A percentile compares a stretch with the other conserved stretches of the same genome.
phyloP scores from a whole-genome alignment of 768 basidiomycete genomes.

The Tephrocybe sp. region DNA sequence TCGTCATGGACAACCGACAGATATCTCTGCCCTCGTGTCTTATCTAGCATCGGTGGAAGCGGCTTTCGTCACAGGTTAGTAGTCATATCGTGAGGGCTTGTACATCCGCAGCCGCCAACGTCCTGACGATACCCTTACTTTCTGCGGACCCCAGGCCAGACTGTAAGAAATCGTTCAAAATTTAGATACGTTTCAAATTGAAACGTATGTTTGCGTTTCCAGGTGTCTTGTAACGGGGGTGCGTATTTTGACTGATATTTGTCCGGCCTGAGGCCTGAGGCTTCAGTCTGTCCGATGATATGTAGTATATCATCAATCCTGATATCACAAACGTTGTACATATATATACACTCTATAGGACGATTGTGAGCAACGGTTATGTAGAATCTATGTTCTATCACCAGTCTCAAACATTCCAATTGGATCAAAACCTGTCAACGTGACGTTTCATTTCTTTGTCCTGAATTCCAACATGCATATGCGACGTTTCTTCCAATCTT shows the following conservation, averaged over 20 bases:
- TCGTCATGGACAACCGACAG: slow-evolving; percentile 20
- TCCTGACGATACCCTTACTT: too few species aligned
- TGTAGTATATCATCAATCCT: too few species aligned
- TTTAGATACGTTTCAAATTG: too few species aligned
- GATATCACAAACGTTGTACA: too few species aligned
- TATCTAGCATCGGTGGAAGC: slow-evolving; percentile 33
- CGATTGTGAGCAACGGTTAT: too few species aligned
- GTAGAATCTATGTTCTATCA: too few species aligned
- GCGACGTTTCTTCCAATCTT: neutral
- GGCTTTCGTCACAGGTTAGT: slow-evolving; percentile 31
- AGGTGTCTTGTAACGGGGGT: slow-evolving; percentile 8
- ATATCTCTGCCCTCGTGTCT: slow-evolving; percentile 35
- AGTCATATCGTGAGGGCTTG: neutral
- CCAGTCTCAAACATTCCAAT: too few species aligned
- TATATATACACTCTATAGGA: too few species aligned
- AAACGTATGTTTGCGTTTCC: too few species aligned
- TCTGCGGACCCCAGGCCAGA: neutral
- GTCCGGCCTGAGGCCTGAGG: too few species aligned
- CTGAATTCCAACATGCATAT: neutral
- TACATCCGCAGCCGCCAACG: neutral
- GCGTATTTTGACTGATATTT: slow-evolving; percentile 8
- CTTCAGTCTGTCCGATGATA: too few species aligned
- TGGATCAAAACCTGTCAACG: too few species aligned
- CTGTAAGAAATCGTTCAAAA: neutral
- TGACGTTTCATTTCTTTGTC: neutral